These are phyloP conservation scores for Diplodia corticola DNA, from an alignment of 2,329 filamentous ascomycete genomes.

Conservation along the genomic window DNA sequence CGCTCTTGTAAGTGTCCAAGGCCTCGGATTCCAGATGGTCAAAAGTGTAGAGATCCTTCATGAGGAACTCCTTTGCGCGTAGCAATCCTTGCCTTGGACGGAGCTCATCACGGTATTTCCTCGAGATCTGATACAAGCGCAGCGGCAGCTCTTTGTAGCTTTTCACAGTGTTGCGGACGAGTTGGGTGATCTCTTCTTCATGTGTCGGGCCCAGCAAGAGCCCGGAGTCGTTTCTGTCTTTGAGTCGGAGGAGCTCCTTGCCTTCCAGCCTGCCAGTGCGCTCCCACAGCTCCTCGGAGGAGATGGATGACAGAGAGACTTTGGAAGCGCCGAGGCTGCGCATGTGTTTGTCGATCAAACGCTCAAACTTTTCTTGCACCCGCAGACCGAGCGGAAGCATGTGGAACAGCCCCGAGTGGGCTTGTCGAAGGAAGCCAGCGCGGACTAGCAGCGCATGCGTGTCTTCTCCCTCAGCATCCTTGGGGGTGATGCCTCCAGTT, in stretches of 20 bases:
- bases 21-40: slow-evolving; percentile 69
- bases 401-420: slow-evolving; percentile 89
- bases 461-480: slow-evolving; percentile 50
- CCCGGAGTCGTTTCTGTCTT: slow-evolving; percentile 72
- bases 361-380: slow-evolving; percentile 85
- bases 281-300: slow-evolving; percentile 80
- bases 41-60: slow-evolving; percentile 99
- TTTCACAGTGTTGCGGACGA: slow-evolving; percentile 71
- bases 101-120: slow-evolving; percentile 93
- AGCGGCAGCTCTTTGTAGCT: slow-evolving; percentile 87
- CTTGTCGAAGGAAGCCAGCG: slow-evolving; percentile 54
- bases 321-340: slow-evolving; percentile 72
- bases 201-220: slow-evolving; percentile 89
- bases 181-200: slow-evolving; percentile 88
- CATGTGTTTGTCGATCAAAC: slow-evolving; percentile 89
- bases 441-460: slow-evolving; percentile 48
- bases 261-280: slow-evolving; percentile 77
- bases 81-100: slow-evolving; percentile 85
- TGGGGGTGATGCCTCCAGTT: slow-evolving; percentile 64
- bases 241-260: slow-evolving; percentile 81
- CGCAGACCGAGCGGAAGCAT: slow-evolving; percentile 82
- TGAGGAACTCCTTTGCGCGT: slow-evolving; percentile 85
- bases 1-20: slow-evolving; percentile 74
- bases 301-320: slow-evolving; percentile 79
- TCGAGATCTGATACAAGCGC: slow-evolving; percentile 84